A percentile compares a stretch with the other conserved stretches of the same genome.
These are phyloP conservation scores for Spathaspora arborariae DNA, from an alignment of 805 yeast species.

Conservation along the genomic window DNA sequence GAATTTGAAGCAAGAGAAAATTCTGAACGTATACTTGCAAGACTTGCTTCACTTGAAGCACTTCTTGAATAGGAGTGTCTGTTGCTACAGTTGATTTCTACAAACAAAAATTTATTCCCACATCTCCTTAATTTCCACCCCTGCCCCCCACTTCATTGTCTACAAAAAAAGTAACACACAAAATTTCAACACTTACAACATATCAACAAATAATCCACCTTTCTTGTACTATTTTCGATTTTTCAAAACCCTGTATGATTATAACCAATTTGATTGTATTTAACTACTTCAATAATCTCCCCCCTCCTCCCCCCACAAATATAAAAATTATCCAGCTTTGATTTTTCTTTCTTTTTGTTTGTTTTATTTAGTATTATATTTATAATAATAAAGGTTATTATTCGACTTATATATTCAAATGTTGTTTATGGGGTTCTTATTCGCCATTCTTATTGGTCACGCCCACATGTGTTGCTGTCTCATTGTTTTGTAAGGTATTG, in stretches of 20 bases:
- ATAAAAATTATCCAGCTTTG: not conserved
- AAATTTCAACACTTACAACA: not conserved
- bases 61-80: not conserved
- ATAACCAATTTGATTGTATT: not conserved
- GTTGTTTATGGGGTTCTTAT: not conserved
- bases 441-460: not conserved
- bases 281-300: not conserved
- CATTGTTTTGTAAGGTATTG: not conserved
- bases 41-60: not conserved
- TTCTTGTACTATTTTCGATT: not conserved
- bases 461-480: not conserved
- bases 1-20: conserved; percentile 3
- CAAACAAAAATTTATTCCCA: not conserved
- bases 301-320: no score
- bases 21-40: not conserved
- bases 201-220: not conserved
- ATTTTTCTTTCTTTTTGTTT: not conserved
- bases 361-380: not conserved
- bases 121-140: not conserved
- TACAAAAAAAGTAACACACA: no score
- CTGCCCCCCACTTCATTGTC: not conserved
- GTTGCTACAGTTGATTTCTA: no score
- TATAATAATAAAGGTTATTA: not conserved
- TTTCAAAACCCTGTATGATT: not conserved
- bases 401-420: not conserved